Conservation (phyloP, 2,329 filamentous ascomycete species). For the Exutisphaerella laricina region DNA sequence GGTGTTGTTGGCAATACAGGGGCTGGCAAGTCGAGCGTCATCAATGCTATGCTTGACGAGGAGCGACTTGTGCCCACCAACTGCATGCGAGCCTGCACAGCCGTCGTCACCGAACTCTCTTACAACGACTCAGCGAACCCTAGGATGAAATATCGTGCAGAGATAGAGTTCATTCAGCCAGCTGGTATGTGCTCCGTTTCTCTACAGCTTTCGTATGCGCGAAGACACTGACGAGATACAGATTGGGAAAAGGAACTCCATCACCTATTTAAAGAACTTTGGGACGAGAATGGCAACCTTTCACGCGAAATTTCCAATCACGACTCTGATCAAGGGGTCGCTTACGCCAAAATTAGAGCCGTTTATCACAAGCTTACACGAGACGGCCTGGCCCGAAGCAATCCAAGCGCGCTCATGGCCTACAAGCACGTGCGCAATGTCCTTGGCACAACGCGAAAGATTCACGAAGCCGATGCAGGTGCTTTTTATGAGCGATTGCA, state of each 20-base stretch:
- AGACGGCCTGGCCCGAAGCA: slow-evolving; percentile 35
- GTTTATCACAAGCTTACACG: slow-evolving; percentile 43
- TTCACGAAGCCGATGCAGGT: slow-evolving; percentile 36
- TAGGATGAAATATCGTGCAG: slow-evolving; percentile 45
- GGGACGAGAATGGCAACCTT: slow-evolving; percentile 38
- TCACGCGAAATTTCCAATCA: slow-evolving; percentile 36
- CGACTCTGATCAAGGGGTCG: slow-evolving; percentile 46
- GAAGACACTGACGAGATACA: too few relatives aligned
- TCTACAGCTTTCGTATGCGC: too few relatives aligned
- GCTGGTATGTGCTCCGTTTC: too few relatives aligned
- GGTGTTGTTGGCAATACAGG: slow-evolving; percentile 58
- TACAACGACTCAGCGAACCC: slow-evolving; percentile 47
- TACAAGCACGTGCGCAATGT: slow-evolving; percentile 37
- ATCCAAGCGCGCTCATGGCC: slow-evolving; percentile 40
- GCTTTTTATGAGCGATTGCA: slow-evolving; percentile 46
- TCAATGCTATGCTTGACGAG: slow-evolving; percentile 59
- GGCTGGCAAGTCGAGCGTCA: slow-evolving; percentile 57
- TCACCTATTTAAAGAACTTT: slow-evolving; percentile 46
- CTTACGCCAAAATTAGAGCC: slow-evolving; percentile 48
- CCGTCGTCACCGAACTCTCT: slow-evolving; percentile 55
- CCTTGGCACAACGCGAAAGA: slow-evolving; percentile 43
- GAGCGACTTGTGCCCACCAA: slow-evolving; percentile 53
- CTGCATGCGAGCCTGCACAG: slow-evolving; percentile 58
- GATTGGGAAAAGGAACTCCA: slow-evolving; percentile 52
- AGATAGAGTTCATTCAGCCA: slow-evolving; percentile 53